Base-by-base conservation (phyloP, 1,284 basidiomycete genomes). In the Phellopilus nigrolimitatus region DNA sequence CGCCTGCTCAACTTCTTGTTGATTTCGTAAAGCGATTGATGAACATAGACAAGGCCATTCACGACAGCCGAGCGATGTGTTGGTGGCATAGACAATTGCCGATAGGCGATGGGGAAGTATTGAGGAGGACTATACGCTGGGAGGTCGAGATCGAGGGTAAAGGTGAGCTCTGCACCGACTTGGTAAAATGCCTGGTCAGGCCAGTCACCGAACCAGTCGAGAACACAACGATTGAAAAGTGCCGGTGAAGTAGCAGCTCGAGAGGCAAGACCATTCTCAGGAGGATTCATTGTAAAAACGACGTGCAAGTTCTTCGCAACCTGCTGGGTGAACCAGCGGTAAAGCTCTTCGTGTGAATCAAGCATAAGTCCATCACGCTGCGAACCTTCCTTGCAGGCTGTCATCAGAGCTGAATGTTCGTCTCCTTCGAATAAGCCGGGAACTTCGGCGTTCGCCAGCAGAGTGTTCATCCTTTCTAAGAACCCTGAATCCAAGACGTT, bases 121-220 rank as follows among this genome's bases (percentile, higher is more conserved):
- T 74, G 62, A 1, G 92, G 89, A 8, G 91, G 81, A 13, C 68
- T 72, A 68, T 95, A 97, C 1, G 82, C 78, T 1, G 88, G 76
- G 22, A 91, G 68, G 60, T 97, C 95, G 59, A 97, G 79, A 67
- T 97, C 95, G 51, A 98, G 78, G 0, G 86, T 87, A 49, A 89
- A 80, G 0, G 94, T 97, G 67, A 97, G 95, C 69, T 97, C 95
- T 75, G 88, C 82, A 31, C 90, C 95, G 54, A 98, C 95, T 73
- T 97, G 95, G 65, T 90, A 97, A 67, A 97, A 90, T 0, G 95
- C 94, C 64, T 97, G 93, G 61, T 95, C 92, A 5, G 94, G 93
- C 95, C 95, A 97, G 66, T 97, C 93, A 34, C 95, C 94, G 61
- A 97, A 97, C 95, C 95, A 97, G 68, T 97, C 94, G 53, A 98